phyloP scores from a whole-genome alignment of 768 basidiomycete species.

The Russula olivacea region DNA sequence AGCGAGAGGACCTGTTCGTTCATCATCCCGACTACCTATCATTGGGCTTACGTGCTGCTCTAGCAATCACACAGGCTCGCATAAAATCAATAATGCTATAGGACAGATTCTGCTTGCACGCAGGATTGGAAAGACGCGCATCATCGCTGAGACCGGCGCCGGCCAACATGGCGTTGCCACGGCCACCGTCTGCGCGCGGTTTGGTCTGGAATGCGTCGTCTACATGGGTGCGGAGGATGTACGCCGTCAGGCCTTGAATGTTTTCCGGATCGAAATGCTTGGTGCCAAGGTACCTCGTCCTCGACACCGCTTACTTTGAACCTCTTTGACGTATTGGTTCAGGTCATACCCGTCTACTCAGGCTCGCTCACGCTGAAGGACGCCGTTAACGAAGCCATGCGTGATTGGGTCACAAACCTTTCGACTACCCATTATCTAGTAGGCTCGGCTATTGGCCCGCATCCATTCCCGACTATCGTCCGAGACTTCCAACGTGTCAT shows the following conservation, averaged over 20 bases:
- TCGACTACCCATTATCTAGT: slow-evolving; percentile 93
- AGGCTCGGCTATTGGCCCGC: slow-evolving; percentile 95
- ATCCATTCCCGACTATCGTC: slow-evolving; percentile 98
- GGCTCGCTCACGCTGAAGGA: slow-evolving; percentile 96
- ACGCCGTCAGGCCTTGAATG: slow-evolving; percentile 90
- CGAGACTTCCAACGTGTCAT: slow-evolving; percentile 97
- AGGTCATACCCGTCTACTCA: slow-evolving; percentile 92
- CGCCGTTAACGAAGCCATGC: slow-evolving; percentile 96
- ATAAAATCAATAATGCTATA: slow-evolving; percentile 99
- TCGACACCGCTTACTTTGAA: neutral
- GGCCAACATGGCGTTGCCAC: slow-evolving; percentile 99
- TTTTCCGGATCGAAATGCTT: slow-evolving; percentile 97
- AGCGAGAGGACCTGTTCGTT: slow-evolving; percentile 80
- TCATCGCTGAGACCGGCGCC: slow-evolving; percentile 98
- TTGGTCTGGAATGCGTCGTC: slow-evolving; percentile 89
- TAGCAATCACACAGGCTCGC: slow-evolving; percentile 96
- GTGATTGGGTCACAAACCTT: slow-evolving; percentile 98
- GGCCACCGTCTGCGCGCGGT: slow-evolving; percentile 95
- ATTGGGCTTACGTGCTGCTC: slow-evolving; percentile 10
- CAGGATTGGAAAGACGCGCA: slow-evolving; percentile 90
- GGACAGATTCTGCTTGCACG: slow-evolving; percentile 96
- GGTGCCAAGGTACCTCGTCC: slow-evolving; percentile 64
- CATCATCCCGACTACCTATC: neutral
- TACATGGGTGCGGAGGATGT: slow-evolving; percentile 99
- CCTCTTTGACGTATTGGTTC: slow-evolving; percentile 2